A percentile compares a stretch with the other conserved stretches of the same genome.
phyloP scores from a whole-genome alignment of 2,329 filamentous ascomycete genomes.

The Aspergillus sp. region DNA sequence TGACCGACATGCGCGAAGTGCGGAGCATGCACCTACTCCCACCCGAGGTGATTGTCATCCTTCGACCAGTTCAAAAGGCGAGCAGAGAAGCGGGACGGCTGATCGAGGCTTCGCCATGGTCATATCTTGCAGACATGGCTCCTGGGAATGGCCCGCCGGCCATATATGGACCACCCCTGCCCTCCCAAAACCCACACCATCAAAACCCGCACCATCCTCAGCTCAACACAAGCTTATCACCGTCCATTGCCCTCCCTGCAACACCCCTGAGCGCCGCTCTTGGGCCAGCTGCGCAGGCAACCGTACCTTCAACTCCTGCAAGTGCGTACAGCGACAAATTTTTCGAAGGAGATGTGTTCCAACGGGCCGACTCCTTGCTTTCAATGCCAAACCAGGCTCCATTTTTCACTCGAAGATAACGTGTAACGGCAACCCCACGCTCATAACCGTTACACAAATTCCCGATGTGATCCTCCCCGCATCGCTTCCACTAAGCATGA shows the following conservation, averaged over 20 bases:
- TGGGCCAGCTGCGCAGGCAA: slow-evolving; percentile 86
- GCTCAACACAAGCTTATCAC: slow-evolving; percentile 35
- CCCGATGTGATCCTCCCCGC: neutral
- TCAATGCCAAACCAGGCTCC: slow-evolving; percentile 45
- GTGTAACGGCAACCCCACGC: slow-evolving; percentile 37
- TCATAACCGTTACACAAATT: slow-evolving; percentile 28
- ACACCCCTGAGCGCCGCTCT: slow-evolving; percentile 87
- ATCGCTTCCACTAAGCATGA: neutral
- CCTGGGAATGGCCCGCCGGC: slow-evolving; percentile 30
- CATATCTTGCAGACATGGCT: slow-evolving; percentile 51
- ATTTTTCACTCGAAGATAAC: slow-evolving; percentile 41
- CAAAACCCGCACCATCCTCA: slow-evolving; percentile 26
- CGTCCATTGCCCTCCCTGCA: slow-evolving; percentile 66
- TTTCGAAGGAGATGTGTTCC: slow-evolving; percentile 51
- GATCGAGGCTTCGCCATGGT: slow-evolving; percentile 67
- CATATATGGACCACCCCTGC: slow-evolving; percentile 38
- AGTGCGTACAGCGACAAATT: slow-evolving; percentile 50
- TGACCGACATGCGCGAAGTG: slow-evolving; percentile 48
- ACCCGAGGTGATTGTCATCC: slow-evolving; percentile 68
- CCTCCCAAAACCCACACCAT: slow-evolving; percentile 32
- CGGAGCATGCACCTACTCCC: slow-evolving; percentile 51
- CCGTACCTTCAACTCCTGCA: slow-evolving; percentile 66
- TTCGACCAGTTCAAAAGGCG: slow-evolving; percentile 77
- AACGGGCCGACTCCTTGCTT: slow-evolving; percentile 49
- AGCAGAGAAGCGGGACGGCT: slow-evolving; percentile 77